Conservation (phyloP, 2,329 filamentous ascomycete genomes). For the Drechslera avenae region DNA sequence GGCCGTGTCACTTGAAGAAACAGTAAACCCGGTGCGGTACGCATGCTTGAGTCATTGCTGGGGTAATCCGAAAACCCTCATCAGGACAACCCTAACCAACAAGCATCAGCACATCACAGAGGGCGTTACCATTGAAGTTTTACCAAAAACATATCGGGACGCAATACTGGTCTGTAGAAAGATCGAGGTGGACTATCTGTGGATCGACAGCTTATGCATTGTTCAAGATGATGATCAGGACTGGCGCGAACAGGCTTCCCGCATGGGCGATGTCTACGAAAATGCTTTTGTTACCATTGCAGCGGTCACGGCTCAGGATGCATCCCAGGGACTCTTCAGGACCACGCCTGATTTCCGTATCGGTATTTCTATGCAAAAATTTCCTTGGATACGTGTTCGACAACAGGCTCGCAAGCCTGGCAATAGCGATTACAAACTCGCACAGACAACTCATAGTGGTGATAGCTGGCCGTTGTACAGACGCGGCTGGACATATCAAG, state of each 20-base stretch:
- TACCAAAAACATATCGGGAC: background rate
- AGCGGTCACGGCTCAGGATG: background rate
- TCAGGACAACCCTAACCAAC: background rate
- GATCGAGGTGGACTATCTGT: background rate
- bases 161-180: background rate
- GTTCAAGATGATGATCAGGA: slow-evolving; percentile 3
- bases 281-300: background rate
- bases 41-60: slow-evolving; percentile 3
- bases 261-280: background rate
- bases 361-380: background rate
- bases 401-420: background rate
- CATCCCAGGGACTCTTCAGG: background rate
- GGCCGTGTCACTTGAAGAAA: background rate
- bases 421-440: background rate
- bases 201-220: slow-evolving; percentile 10
- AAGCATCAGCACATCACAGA: background rate
- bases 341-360: background rate
- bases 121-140: background rate
- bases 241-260: slow-evolving; percentile 1
- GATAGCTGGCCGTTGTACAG: background rate
- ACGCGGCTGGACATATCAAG: slow-evolving; percentile 1
- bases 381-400: background rate
- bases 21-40: background rate
- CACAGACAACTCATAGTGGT: background rate
- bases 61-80: background rate